Conservation (phyloP, 306 rosid genomes). For the Crataegus laevigata region DNA sequence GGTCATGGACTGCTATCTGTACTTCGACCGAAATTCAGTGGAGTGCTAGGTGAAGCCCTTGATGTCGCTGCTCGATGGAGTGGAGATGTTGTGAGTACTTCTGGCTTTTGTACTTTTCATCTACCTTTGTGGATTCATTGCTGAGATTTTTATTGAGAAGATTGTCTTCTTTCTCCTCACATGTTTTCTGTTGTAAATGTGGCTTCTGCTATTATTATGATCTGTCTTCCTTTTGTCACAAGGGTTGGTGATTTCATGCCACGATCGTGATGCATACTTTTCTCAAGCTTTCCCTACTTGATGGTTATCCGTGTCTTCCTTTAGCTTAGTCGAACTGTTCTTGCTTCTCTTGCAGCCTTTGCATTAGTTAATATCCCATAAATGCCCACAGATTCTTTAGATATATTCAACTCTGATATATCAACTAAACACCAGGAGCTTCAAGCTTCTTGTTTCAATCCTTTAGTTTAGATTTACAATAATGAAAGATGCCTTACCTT, state of each 20-base stretch:
- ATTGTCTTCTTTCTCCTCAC: background rate
- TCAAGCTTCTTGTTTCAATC: background rate
- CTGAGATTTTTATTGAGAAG: background rate
- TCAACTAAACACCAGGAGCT: background rate
- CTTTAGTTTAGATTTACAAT: background rate
- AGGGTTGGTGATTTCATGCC: background rate
- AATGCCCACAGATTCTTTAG: background rate
- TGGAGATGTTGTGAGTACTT: constrained; percentile 92
- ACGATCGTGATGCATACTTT: background rate
- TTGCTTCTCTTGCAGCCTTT: background rate
- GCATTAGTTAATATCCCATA: background rate
- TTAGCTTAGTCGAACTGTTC: background rate
- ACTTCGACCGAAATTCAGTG: constrained; percentile 80
- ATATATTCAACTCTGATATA: background rate
- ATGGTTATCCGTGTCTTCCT: background rate
- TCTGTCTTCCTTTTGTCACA: background rate
- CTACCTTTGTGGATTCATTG: constrained; percentile 2
- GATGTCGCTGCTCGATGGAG: constrained; percentile 97
- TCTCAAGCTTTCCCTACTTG: background rate
- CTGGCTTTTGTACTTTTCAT: constrained; percentile 5
- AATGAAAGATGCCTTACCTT: background rate
- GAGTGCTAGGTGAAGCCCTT: constrained; percentile 86
- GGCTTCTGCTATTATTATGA: background rate
- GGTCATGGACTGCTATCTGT: constrained; percentile 89
- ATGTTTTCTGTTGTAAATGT: background rate